Conservation (phyloP, 2,329 filamentous ascomycete genomes). For the Plenodomus biglobosus region DNA sequence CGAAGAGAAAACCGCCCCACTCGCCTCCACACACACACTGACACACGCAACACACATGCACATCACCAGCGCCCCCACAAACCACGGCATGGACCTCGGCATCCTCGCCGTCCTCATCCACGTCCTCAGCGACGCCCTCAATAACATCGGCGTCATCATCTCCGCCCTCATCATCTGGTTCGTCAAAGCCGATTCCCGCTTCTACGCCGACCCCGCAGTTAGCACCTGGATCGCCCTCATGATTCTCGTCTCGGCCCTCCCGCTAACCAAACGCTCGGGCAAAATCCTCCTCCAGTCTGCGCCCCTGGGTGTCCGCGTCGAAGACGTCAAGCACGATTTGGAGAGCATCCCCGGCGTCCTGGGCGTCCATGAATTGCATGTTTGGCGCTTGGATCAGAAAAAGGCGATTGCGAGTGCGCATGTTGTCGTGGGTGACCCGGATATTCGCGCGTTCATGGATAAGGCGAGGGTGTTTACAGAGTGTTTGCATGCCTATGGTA, state of each 20-base stretch:
- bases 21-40: too few species aligned
- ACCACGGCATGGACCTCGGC: conserved; percentile 58
- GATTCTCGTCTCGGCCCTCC: conserved; percentile 66
- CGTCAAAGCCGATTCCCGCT: conserved; percentile 58
- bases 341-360: conserved; percentile 67
- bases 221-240: conserved; percentile 72
- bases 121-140: conserved; percentile 70
- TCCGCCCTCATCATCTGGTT: conserved; percentile 71
- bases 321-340: conserved; percentile 68
- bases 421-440: conserved; percentile 62
- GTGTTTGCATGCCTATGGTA: conserved; percentile 72
- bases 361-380: conserved; percentile 70
- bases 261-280: conserved; percentile 63
- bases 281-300: conserved; percentile 68
- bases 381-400: conserved; percentile 72
- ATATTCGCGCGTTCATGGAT: conserved; percentile 60
- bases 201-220: conserved; percentile 71
- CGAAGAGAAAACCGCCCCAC: conserved; percentile 15
- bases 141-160: conserved; percentile 74
- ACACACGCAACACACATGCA: conserved; percentile 35
- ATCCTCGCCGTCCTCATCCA: conserved; percentile 72
- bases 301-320: conserved; percentile 60
- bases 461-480: conserved; percentile 64
- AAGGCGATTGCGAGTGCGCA: conserved; percentile 72
- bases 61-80: conserved; percentile 21